Conservation (phyloP, 2,329 filamentous ascomycete species). For the Didymella glomerata region DNA sequence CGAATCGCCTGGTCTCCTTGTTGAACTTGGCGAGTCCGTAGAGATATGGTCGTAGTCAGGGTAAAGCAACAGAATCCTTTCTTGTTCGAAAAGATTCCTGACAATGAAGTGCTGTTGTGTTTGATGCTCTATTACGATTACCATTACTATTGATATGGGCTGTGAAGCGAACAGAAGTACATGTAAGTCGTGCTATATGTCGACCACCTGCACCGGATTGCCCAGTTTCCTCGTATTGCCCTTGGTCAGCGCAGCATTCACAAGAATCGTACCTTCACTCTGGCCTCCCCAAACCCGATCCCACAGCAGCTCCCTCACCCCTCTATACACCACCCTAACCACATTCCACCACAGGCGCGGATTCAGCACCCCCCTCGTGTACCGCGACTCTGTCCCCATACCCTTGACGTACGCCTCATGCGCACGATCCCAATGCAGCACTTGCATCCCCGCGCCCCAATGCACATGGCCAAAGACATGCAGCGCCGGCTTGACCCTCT, state of each 20-base stretch:
- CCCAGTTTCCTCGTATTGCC: slow-evolving; percentile 59
- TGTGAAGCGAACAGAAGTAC: slow-evolving; percentile 26
- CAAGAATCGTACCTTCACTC: slow-evolving; percentile 61
- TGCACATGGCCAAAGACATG: slow-evolving; percentile 91
- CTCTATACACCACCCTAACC: slow-evolving; percentile 60
- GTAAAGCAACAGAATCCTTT: slow-evolving; percentile 52
- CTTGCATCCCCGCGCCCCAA: slow-evolving; percentile 73
- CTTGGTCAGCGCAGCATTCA: slow-evolving; percentile 68
- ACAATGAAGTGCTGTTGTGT: slow-evolving; percentile 45
- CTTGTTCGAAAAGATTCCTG: slow-evolving; percentile 46
- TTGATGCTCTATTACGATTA: slow-evolving; percentile 39
- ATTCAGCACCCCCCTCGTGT: slow-evolving; percentile 51
- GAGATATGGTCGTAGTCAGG: slow-evolving; percentile 39
- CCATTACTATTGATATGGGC: slow-evolving; percentile 21
- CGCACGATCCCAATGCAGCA: slow-evolving; percentile 76
- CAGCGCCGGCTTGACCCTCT: slow-evolving; percentile 75
- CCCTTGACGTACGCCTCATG: slow-evolving; percentile 77
- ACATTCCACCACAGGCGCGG: slow-evolving; percentile 61
- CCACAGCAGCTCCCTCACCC: slow-evolving; percentile 66
- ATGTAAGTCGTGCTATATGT: slow-evolving; percentile 45
- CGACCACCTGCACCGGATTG: slow-evolving; percentile 56
- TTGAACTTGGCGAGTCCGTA: slow-evolving; percentile 47
- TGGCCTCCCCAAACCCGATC: slow-evolving; percentile 66
- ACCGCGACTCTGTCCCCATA: slow-evolving; percentile 53
- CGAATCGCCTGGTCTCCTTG: slow-evolving; percentile 52